A percentile compares a stretch with the other conserved stretches of the same genome.
These are phyloP conservation scores for Lactarius sp. DNA, from an alignment of 768 basidiomycete species.

Conservation along the genomic window DNA sequence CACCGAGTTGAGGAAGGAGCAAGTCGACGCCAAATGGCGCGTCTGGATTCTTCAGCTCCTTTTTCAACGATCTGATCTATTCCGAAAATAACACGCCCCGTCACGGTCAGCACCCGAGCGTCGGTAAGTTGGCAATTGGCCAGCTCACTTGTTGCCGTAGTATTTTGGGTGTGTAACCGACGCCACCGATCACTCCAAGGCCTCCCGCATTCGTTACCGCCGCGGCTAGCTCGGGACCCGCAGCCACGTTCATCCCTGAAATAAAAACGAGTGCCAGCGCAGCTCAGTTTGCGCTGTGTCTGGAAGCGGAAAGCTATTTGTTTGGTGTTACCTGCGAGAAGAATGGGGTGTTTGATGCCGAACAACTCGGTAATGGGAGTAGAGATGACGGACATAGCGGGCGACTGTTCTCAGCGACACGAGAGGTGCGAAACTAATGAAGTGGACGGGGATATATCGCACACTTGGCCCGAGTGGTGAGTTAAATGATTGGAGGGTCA, in stretches of 20 bases:
- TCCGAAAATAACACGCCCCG: neutral
- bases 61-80: conserved; percentile 71
- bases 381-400: conserved; percentile 54
- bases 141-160: conserved; percentile 65
- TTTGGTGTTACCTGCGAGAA: conserved; percentile 60
- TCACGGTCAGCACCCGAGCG: too few species aligned
- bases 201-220: conserved; percentile 94
- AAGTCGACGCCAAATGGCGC: conserved; percentile 90
- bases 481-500: too few species aligned
- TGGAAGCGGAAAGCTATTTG: neutral
- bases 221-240: conserved; percentile 81
- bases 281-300: neutral
- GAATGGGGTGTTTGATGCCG: conserved; percentile 80
- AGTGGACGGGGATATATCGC: neutral
- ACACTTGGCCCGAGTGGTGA: too few species aligned
- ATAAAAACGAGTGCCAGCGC: neutral
- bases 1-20: conserved; percentile 83
- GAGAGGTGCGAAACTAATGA: too few species aligned
- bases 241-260: conserved; percentile 62
- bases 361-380: conserved; percentile 90
- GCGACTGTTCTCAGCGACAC: neutral
- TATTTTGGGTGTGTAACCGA: conserved; percentile 80
- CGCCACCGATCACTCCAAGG: conserved; percentile 87
- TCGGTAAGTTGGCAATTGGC: too few species aligned
- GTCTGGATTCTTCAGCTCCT: conserved; percentile 63